Percentiles rank a stretch among this genome's conserved stretches.
These are phyloP conservation scores for Hymenoscyphus occultus DNA, from an alignment of 2,329 filamentous ascomycete species.

Conservation along the genomic window DNA sequence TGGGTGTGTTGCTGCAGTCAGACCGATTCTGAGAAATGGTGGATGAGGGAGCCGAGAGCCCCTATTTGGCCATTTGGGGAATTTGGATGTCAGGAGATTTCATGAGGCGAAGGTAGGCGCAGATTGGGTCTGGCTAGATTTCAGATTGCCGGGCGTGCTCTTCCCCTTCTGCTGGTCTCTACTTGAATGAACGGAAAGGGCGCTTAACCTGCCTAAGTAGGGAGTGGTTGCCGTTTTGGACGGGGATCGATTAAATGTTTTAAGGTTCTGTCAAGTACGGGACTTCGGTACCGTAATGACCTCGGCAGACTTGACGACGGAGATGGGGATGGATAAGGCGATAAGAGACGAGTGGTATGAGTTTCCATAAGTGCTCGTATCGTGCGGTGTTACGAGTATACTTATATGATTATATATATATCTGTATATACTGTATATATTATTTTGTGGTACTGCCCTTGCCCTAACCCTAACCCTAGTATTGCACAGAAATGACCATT, in stretches of 20 bases:
- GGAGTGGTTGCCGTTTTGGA: not conserved
- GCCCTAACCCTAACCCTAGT: too few species aligned
- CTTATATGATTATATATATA: too few species aligned
- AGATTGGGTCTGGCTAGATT: not conserved
- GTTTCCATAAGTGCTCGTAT: too few species aligned
- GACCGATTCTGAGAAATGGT: not conserved
- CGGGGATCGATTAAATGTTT: too few species aligned
- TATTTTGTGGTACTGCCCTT: too few species aligned
- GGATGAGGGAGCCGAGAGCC: not conserved
- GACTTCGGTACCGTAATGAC: not conserved
- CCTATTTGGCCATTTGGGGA: not conserved
- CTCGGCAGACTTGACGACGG: not conserved
- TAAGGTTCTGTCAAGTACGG: too few species aligned
- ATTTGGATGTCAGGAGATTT: not conserved
- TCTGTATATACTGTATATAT: too few species aligned
- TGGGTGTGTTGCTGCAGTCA: not conserved
- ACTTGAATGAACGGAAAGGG: not conserved
- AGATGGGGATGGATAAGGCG: not conserved
- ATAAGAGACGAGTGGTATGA: not conserved
- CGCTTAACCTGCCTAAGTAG: not conserved
- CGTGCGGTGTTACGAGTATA: too few species aligned
- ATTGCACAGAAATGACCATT: too few species aligned
- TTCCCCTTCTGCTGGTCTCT: not conserved
- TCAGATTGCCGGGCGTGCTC: not conserved
- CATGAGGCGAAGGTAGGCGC: too few species aligned